These are phyloP conservation scores for Phytophthora tubulina DNA, from an alignment of 352 stramenopile species.

Conservation along the genomic window DNA sequence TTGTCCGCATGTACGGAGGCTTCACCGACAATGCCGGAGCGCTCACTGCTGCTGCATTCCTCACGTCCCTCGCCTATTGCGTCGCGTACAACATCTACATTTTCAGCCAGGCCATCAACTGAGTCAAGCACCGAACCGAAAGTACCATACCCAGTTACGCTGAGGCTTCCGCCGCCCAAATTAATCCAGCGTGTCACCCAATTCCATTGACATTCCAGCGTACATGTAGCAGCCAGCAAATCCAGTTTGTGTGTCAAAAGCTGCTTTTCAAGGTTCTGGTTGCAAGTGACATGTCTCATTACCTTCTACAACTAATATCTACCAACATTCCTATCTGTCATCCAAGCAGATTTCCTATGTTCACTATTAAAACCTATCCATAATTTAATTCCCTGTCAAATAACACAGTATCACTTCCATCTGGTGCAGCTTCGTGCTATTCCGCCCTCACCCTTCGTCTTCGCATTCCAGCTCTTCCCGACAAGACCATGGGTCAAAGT, in stretches of 20 bases:
- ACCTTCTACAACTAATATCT: constrained; percentile 4
- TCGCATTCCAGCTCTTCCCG: constrained; percentile 24
- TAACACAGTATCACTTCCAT: neutral
- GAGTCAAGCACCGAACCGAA: constrained; percentile 8
- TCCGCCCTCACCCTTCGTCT: constrained; percentile 17
- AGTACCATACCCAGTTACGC: neutral
- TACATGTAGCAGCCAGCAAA: neutral
- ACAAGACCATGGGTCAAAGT: constrained; percentile 27
- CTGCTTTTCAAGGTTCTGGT: neutral
- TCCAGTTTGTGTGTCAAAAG: constrained; percentile 5
- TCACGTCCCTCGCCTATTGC: constrained; percentile 56
- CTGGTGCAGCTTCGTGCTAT: constrained; percentile 9
- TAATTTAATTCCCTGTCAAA: constrained; percentile 4
- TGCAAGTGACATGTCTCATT: constrained; percentile 16
- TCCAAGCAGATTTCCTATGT: neutral
- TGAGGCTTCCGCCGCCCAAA: neutral
- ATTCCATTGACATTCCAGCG: neutral
- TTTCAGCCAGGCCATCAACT: constrained; percentile 46
- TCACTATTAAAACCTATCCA: neutral
- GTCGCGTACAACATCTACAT: constrained; percentile 59
- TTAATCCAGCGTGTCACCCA: no score
- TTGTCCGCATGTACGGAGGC: constrained; percentile 73
- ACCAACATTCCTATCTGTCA: neutral
- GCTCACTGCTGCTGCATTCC: constrained; percentile 46
- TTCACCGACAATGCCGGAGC: constrained; percentile 59